Percentiles rank a stretch among this genome's conserved stretches.
These are phyloP conservation scores for Aurantiochytrium sp. DNA, from an alignment of 108 stramenopile species.

Conservation along the genomic window DNA sequence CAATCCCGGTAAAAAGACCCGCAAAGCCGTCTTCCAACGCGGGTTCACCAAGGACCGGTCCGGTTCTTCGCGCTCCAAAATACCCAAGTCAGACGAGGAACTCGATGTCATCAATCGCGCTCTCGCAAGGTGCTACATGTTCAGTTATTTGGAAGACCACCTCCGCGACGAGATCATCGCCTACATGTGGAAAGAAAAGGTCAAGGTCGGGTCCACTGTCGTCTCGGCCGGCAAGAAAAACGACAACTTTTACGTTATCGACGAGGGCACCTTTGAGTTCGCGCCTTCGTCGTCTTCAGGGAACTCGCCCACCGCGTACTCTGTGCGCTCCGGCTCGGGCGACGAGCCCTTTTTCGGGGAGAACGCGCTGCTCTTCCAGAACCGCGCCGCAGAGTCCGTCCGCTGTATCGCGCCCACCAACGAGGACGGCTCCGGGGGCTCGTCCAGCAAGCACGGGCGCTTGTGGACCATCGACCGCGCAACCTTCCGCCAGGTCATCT, in stretches of 20 bases:
- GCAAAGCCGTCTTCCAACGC: constrained; percentile 8
- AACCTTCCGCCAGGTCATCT: not conserved
- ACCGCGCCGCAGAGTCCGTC: not conserved
- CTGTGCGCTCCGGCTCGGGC: not conserved
- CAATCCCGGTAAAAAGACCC: not conserved
- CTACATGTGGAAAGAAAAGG: constrained; percentile 21
- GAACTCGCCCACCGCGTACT: too few species aligned
- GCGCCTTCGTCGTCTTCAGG: not conserved
- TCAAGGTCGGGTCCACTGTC: not conserved
- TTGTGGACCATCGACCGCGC: constrained; percentile 30
- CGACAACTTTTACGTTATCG: constrained; percentile 24
- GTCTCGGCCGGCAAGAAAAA: constrained; percentile 12
- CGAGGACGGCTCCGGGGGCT: not conserved
- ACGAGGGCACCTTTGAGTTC: constrained; percentile 1
- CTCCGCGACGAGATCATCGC: not conserved
- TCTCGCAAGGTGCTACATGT: constrained; percentile 7
- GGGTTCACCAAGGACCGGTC: not conserved
- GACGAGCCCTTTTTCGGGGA: constrained; percentile 11
- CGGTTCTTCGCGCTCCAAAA: not conserved
- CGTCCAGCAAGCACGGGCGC: not conserved
- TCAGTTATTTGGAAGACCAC: not conserved
- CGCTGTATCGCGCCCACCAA: not conserved
- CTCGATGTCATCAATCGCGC: not conserved
- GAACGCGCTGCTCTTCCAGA: not conserved
- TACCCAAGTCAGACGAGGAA: not conserved